phyloP scores from a whole-genome alignment of 768 basidiomycete species.

The Tulasnella sp. region DNA sequence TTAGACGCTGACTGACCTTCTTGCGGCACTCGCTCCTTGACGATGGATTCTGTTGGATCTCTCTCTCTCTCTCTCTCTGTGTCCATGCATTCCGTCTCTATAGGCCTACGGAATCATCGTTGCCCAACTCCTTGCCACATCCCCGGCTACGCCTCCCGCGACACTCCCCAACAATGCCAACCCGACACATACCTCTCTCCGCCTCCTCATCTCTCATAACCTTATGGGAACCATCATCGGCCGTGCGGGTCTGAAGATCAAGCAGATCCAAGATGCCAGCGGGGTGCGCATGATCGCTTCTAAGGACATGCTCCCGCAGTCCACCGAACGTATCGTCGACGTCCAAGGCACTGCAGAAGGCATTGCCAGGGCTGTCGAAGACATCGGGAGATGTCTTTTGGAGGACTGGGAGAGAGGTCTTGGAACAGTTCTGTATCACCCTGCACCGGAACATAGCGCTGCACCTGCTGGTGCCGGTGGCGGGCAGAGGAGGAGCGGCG shows the following conservation, averaged over 20 bases:
- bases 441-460: constrained; percentile 36
- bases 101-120: constrained; percentile 95
- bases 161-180: constrained; percentile 36
- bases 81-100: constrained; percentile 12
- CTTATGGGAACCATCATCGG: constrained; percentile 99
- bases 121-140: constrained; percentile 68
- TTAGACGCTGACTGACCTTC: not conserved
- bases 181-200: constrained; percentile 71
- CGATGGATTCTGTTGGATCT: constrained; percentile 13
- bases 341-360: constrained; percentile 89
- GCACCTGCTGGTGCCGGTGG: not conserved
- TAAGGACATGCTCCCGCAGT: constrained; percentile 98
- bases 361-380: constrained; percentile 86
- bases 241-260: constrained; percentile 92
- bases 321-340: constrained; percentile 97
- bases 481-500: not conserved
- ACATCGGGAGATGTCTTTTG: constrained; percentile 89
- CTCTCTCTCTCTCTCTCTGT: too few relatives aligned
- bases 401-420: constrained; percentile 94
- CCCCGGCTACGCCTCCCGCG: constrained; percentile 59
- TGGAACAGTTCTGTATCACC: constrained; percentile 94
- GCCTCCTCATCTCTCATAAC: constrained; percentile 96
- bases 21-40: not conserved
- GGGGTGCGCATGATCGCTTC: constrained; percentile 97
- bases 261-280: constrained; percentile 93